Conservation (phyloP, 495 filamentous ascomycete genomes). For the Viridothelium virens region DNA sequence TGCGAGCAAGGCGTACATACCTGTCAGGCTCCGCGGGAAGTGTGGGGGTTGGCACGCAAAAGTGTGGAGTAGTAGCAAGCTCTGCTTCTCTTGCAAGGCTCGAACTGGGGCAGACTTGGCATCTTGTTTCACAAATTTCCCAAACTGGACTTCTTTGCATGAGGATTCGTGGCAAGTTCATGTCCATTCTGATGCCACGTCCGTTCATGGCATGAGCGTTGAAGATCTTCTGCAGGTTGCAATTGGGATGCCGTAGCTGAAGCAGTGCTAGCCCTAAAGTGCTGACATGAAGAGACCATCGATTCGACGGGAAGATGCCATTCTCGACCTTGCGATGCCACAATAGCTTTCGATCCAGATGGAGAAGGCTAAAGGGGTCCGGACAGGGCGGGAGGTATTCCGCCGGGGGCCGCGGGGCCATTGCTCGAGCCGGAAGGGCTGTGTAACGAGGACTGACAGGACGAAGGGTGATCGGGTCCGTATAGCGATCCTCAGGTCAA, state of each 20-base stretch:
- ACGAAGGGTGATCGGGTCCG: background rate
- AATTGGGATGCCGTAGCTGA: background rate
- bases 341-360: background rate
- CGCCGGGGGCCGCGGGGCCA: background rate
- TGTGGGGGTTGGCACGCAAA: conserved; percentile 1
- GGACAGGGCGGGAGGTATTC: background rate
- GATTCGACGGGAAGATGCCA: background rate
- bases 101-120: background rate
- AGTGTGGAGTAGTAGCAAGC: background rate
- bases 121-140: conserved; percentile 5
- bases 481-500: background rate
- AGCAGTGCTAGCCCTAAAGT: background rate
- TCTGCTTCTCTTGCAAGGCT: background rate
- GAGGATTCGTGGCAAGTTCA: conserved; percentile 1
- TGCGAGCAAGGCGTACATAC: background rate
- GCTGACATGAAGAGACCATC: background rate
- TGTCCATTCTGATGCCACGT: background rate
- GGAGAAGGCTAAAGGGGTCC: background rate
- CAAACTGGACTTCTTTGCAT: conserved; percentile 9
- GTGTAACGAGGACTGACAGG: background rate
- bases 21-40: background rate
- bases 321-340: background rate
- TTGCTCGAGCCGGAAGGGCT: conserved; percentile 1
- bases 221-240: background rate
- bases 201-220: background rate